Evolutionary conservation across 2,329 filamentous ascomycete genomes (phyloP), one percentile per base, ranked within the genome.

Genomic region (Chrysosphaeria jannelii): DNA sequence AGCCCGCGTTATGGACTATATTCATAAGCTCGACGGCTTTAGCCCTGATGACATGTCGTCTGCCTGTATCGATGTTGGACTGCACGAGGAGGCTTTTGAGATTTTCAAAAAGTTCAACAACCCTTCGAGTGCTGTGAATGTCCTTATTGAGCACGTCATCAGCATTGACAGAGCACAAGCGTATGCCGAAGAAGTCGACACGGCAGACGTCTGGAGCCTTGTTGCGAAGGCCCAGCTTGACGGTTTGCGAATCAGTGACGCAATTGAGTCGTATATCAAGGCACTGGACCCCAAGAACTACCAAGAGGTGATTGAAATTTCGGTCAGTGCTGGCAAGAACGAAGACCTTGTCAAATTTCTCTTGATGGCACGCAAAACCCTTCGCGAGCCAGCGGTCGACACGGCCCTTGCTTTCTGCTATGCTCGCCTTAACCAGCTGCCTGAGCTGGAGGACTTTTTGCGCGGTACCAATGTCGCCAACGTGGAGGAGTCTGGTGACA

Each of bases 21-120:
- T 97, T 33, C 74, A 91, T 42, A 66, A 72, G 36, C 62, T 97
- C 17, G 69, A 79, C 35, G 65, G 69, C 27, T 97, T 89, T 48
- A 76, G 74, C 30, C 67, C 81, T 1, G 72, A 88, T 31, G 85
- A 93, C 38, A 91, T 93, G 40, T 76, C 85, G 5, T 58, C 68
- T 24, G 71, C 89, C 36, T 91, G 78, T 47, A 85, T 93, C 36
- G 74, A 89, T 28, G 78, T 93, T 28, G 85, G 85, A 30, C 59
- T 97, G 34, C 75, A 74, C 38, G 88, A 97, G 44, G 88, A 97
- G 45, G 85, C 85, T 2, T 91, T 97, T 35, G 76, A 91, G 48
- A 85, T 97, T 35, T 89, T 78, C 58, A 93, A 93, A 64, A 97
- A 97, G 60, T 72, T 79, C 34, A 66, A 70, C 39, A 78, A 89